Base-by-base conservation (phyloP, 768 basidiomycete genomes). In the Trametes meyenii region DNA sequence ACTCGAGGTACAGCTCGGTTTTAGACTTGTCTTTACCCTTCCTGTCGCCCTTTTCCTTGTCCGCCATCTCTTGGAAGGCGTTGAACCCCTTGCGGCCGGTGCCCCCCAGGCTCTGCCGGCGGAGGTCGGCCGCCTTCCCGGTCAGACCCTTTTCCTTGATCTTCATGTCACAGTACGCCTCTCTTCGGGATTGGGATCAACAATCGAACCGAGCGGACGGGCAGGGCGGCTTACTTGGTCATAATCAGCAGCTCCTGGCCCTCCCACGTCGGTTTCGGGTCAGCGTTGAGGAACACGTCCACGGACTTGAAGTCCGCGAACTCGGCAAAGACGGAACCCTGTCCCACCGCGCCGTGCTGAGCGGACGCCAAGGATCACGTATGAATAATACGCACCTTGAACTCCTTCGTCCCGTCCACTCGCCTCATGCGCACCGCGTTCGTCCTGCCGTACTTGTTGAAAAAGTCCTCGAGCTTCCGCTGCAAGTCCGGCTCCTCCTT, bases 321-420 rank as follows among this genome's bases (percentile, higher is more conserved):
- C 76, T 98, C 96, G 40, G 85, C 85, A 66, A 98, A 98, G n/a
- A 96, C 90, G 10, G 95, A 97, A 52, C 89, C 85, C 94, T 96
- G 63, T 35, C 40, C 26, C 24, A 19, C 16, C 8, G 2, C 48
- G n/a, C 56, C 10, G 49, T 11, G 42, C 23, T 35, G 21, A 59
- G 14, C 49, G 33, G n/a, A 33, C n/a, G 19, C 29, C 19, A 55
- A 36, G 14, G 3, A 13, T 14, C 10, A 19, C 24, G 19, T 14
- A 16, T 43, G 57, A 52, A 21, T 5, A 19, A 21, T 46, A 54
- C 79, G 53, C 24, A 90, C 95, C 86, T 98, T 98, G 83, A 96
- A 95, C 62, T 84, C 84, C 72, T 94, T 94, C 49, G 85, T 82
- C 51, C 87, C 82, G 55, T 92, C 90, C 29, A 79, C 77, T 19